Conservation (phyloP, 1,284 basidiomycete genomes). For the Calocybe gambosa region DNA sequence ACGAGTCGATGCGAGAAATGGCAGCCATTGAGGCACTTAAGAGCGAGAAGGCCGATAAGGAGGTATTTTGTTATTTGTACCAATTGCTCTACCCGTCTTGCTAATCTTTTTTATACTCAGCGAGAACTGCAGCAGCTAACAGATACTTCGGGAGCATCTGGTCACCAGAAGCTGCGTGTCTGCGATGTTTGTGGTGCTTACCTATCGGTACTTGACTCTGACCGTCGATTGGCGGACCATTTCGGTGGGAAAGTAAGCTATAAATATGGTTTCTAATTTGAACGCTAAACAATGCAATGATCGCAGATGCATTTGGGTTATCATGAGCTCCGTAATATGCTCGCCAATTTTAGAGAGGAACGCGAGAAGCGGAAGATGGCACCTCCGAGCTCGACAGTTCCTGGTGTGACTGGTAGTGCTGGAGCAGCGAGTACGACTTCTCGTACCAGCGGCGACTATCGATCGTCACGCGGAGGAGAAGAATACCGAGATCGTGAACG, state of each 20-base stretch:
- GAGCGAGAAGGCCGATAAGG: slow-evolving; percentile 93
- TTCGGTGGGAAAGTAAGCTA: slow-evolving; percentile 93
- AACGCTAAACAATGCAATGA: not conserved
- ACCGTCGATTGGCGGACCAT: slow-evolving; percentile 97
- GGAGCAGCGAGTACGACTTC: slow-evolving; percentile 26
- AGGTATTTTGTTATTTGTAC: slow-evolving; percentile 45
- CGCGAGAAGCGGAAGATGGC: slow-evolving; percentile 75
- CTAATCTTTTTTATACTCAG: slow-evolving; percentile 34
- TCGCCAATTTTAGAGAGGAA: slow-evolving; percentile 82
- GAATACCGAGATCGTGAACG: slow-evolving; percentile 56
- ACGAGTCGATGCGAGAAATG: slow-evolving; percentile 97
- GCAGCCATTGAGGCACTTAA: slow-evolving; percentile 97
- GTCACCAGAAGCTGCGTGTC: slow-evolving; percentile 97
- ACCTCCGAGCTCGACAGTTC: slow-evolving; percentile 37
- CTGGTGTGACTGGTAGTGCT: slow-evolving; percentile 29
- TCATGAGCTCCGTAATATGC: slow-evolving; percentile 93
- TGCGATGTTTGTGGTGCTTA: slow-evolving; percentile 99
- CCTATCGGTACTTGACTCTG: slow-evolving; percentile 95
- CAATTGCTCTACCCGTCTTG: slow-evolving; percentile 4
- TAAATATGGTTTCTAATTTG: slow-evolving; percentile 8
- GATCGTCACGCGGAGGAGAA: slow-evolving; percentile 47
- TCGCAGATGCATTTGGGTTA: slow-evolving; percentile 96
- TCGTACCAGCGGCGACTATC: slow-evolving; percentile 39
- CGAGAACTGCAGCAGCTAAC: slow-evolving; percentile 94
- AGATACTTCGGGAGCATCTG: slow-evolving; percentile 96